Percentiles rank a stretch among this genome's conserved stretches.
phyloP scores from a whole-genome alignment of 2,329 filamentous ascomycete genomes.

The Huntiella bhutanensis region DNA sequence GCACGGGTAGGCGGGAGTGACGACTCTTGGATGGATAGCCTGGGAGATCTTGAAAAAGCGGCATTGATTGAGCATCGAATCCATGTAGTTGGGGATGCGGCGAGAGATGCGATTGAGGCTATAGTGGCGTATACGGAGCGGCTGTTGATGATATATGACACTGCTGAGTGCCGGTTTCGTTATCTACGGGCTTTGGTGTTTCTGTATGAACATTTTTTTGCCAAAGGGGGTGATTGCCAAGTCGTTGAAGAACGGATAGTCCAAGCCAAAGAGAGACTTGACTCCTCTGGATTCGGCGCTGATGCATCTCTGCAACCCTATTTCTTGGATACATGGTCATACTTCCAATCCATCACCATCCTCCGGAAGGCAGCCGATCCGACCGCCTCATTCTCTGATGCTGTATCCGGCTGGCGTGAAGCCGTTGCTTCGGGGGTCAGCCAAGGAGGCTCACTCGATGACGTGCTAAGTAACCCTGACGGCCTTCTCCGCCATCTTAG shows the following conservation, averaged over 20 bases:
- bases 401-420: conserved; percentile 7
- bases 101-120: conserved; percentile 20
- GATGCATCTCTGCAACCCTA: conserved; percentile 8
- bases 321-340: conserved; percentile 10
- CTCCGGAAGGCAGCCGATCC: conserved; percentile 3
- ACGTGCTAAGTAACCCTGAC: conserved; percentile 21
- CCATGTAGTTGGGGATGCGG: conserved; percentile 14
- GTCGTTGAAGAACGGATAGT: conserved; percentile 1
- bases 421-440: conserved; percentile 9
- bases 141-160: conserved; percentile 30
- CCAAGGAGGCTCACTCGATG: conserved; percentile 10
- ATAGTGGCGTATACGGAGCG: conserved; percentile 27
- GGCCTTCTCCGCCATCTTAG: conserved; percentile 30
- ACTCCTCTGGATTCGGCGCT: conserved; percentile 5
- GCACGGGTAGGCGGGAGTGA: conserved; percentile 35
- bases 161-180: conserved; percentile 31
- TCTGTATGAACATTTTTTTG: conserved; percentile 19
- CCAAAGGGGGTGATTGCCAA: conserved; percentile 4
- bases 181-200: conserved; percentile 32
- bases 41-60: conserved; percentile 32
- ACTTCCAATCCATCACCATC: conserved; percentile 11
- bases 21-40: conserved; percentile 35
- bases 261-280: conserved; percentile 3
- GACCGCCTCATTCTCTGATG: conserved; percentile 5
- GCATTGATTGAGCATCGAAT: conserved; percentile 37